Evolutionary conservation across 2,329 filamentous ascomycete species (phyloP).

Genomic region (Xylariomycetidae sp.): DNA sequence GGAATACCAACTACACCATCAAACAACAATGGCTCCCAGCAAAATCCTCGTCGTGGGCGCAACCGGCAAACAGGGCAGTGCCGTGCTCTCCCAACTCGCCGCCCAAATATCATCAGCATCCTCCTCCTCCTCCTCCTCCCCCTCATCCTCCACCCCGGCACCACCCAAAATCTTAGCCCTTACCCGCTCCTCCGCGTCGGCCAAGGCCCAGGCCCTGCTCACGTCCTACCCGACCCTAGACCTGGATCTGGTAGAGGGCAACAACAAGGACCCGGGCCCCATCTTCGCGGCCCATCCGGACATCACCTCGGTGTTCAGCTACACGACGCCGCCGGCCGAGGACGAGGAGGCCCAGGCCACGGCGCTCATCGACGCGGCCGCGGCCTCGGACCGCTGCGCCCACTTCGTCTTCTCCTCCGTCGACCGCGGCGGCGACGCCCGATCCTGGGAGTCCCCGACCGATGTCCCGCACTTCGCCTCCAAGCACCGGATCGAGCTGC

Average conservation of each 20-base stretch:
- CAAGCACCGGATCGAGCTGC: conserved; percentile 56
- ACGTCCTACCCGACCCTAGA: conserved; percentile 16
- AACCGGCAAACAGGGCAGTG: conserved; percentile 31
- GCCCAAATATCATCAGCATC: too few relatives aligned
- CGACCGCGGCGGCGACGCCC: conserved; percentile 55
- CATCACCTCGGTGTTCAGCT: conserved; percentile 29
- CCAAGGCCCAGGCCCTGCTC: conserved; percentile 26
- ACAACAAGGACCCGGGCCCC: conserved; percentile 24
- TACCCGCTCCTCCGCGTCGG: conserved; percentile 19
- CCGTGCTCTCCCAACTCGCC: conserved; percentile 16
- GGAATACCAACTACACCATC: background rate
- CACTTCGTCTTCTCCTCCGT: conserved; percentile 61
- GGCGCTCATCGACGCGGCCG: conserved; percentile 30
- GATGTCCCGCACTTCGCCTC: conserved; percentile 51
- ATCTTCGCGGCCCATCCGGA: conserved; percentile 29
- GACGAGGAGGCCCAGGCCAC: conserved; percentile 31
- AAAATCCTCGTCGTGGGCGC: conserved; percentile 32
- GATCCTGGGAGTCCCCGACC: conserved; percentile 45
- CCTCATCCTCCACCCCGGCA: conserved; percentile 21
- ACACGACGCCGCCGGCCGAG: conserved; percentile 26
- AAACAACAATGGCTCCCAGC: conserved; percentile 11
- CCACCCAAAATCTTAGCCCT: conserved; percentile 27
- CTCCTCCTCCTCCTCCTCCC: conserved; percentile 12
- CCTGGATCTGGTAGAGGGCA: conserved; percentile 29
- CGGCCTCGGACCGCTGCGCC: conserved; percentile 37